Base-by-base conservation (phyloP, 2,329 filamentous ascomycete genomes). In the Pseudogymnoascus sp. region DNA sequence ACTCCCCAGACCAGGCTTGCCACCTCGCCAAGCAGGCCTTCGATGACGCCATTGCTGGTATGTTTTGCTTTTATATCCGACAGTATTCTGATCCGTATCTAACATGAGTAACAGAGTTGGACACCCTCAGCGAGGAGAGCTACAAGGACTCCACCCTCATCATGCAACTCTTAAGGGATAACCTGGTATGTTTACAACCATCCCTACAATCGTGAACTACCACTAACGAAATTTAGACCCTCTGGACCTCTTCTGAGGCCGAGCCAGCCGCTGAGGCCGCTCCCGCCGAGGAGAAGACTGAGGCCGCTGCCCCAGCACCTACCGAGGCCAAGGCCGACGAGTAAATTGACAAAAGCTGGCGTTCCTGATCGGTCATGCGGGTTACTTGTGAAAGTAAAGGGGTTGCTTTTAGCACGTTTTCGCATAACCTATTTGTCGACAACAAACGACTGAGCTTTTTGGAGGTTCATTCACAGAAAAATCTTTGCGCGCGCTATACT, bases 21-120 rank as follows among this genome's bases (percentile, higher is more conserved):
- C 93, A 97, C 78, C 87, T 97, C 71, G 93, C 93, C 80, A 97
- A 97, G 87, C 93, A 97, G 84, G 93, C 95, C 61, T 97, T 97
- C 75, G 93, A 97, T 77, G 93, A 97, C 78, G 93, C 93, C 74
- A 97, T 97, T 77, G 93, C 93, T 75, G 93, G 71, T 72, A 67
- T 57, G 47, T 62, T 66, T 67, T 36, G 18, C 47, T 37, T 18
- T 26, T 29, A 8, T 62, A 18, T 29, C n/a, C 36, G 39, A 29
- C n/a, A 63, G 51, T 57, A 34, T 31, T 21, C 21, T 11, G 29
- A 34, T 21, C 23, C 0, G 59, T 23, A 39, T 40, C 67, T 72
- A 40, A 71, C 63, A 54, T n/a, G 23, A 4, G 18, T 8, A 42
- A 62, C 62, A 72, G 75, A 97, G 87, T 91, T 97, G 73, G 93